These are phyloP conservation scores for Chrysosphaeria jannelii DNA, from an alignment of 2,329 filamentous ascomycete genomes.

Conservation along the genomic window DNA sequence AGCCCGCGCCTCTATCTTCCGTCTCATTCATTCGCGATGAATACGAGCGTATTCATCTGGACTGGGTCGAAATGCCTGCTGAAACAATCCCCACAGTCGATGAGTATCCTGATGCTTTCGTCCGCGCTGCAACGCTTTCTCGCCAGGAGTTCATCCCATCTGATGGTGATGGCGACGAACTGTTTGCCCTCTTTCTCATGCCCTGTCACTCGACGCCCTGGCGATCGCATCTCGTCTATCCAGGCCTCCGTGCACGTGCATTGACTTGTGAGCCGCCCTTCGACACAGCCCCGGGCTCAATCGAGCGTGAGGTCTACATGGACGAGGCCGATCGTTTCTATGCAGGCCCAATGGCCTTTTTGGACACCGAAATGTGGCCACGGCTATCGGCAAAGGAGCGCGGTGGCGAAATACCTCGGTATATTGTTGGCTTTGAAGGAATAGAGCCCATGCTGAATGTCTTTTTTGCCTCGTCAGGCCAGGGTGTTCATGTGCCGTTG, in stretches of 20 bases:
- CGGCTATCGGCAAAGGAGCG: not conserved
- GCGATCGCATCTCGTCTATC: conserved; percentile 61
- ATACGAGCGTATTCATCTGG: conserved; percentile 28
- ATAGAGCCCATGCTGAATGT: conserved; percentile 18
- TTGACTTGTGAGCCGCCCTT: conserved; percentile 77
- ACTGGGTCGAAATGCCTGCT: conserved; percentile 8
- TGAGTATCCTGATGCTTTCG: conserved; percentile 5
- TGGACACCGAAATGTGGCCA: conserved; percentile 21
- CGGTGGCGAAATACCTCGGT: conserved; percentile 17
- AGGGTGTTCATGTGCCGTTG: conserved; percentile 10
- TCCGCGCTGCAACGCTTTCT: conserved; percentile 3
- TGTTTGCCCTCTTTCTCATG: conserved; percentile 59
- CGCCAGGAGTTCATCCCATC: not conserved
- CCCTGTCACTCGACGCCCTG: conserved; percentile 92
- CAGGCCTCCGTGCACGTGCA: conserved; percentile 48
- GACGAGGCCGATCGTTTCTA: conserved; percentile 91
- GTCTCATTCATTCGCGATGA: conserved; percentile 44
- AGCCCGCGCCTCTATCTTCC: conserved; percentile 48
- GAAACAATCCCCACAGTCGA: conserved; percentile 8
- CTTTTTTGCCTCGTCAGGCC: conserved; percentile 9
- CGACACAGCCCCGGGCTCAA: conserved; percentile 23
- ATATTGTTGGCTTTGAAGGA: conserved; percentile 29
- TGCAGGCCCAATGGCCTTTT: conserved; percentile 18
- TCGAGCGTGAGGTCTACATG: conserved; percentile 35
- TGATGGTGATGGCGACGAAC: conserved; percentile 10